Evolutionary conservation across 1,284 basidiomycete genomes (phyloP).

Genomic region (Tilletia horrida): DNA sequence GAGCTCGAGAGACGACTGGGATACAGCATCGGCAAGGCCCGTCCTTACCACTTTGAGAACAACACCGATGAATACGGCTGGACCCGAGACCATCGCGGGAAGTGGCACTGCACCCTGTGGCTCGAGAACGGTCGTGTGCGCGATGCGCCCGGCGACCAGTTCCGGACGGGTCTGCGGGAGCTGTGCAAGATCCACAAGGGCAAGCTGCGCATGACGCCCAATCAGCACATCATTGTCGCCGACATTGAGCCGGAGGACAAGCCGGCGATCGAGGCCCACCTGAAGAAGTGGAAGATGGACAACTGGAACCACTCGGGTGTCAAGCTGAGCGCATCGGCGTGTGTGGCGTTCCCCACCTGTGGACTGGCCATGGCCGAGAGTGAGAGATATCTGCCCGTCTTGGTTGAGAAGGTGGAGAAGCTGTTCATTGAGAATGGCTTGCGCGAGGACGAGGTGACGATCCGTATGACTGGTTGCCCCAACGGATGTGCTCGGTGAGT

Average conservation of each 20-base stretch:
- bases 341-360: constrained; percentile 94
- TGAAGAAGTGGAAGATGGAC: constrained; percentile 86
- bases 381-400: constrained; percentile 86
- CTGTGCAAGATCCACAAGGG: constrained; percentile 93
- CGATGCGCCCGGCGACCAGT: constrained; percentile 82
- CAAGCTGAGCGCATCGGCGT: constrained; percentile 66
- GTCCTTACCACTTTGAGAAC: constrained; percentile 76
- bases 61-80: constrained; percentile 95
- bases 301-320: constrained; percentile 77
- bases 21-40: constrained; percentile 67
- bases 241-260: constrained; percentile 66
- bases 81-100: constrained; percentile 80
- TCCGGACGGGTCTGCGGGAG: constrained; percentile 88
- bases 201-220: constrained; percentile 75
- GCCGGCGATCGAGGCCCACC: constrained; percentile 73
- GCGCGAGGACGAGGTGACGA: constrained; percentile 86
- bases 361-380: constrained; percentile 93
- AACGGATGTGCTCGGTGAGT: constrained; percentile 48
- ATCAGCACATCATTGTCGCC: constrained; percentile 89
- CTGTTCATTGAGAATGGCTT: constrained; percentile 90
- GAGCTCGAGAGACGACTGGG: constrained; percentile 88
- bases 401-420: constrained; percentile 91
- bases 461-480: constrained; percentile 72
- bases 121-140: constrained; percentile 97
- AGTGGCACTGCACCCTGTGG: constrained; percentile 87